Conservation (phyloP, 1,284 basidiomycete genomes). For the Trichosporon asahii region DNA sequence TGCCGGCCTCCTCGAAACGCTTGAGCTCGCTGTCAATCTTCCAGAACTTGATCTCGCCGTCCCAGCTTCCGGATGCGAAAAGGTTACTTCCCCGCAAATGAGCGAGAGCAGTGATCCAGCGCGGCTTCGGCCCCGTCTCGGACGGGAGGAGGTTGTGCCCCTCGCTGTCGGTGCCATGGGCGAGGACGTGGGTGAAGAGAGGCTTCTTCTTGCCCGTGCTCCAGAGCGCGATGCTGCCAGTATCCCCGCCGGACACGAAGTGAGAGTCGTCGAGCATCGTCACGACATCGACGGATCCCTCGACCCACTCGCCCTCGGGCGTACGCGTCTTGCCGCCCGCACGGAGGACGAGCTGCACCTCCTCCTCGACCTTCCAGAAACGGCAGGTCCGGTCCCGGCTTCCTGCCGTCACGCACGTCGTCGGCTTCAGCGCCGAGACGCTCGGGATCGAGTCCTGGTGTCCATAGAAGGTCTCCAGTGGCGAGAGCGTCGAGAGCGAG, state of each 20-base stretch:
- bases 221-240: slow-evolving; percentile 90
- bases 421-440: slow-evolving; percentile 75
- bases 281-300: slow-evolving; percentile 88
- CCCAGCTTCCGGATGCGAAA: slow-evolving; percentile 92
- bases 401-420: slow-evolving; percentile 82
- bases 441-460: slow-evolving; percentile 85
- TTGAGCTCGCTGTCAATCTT: slow-evolving; percentile 71
- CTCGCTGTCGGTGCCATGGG: slow-evolving; percentile 63
- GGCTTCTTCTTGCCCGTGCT: slow-evolving; percentile 94
- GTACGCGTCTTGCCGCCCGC: slow-evolving; percentile 70
- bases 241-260: slow-evolving; percentile 92
- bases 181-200: slow-evolving; percentile 73
- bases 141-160: slow-evolving; percentile 53
- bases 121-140: slow-evolving; percentile 71
- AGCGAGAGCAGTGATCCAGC: slow-evolving; percentile 86
- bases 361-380: slow-evolving; percentile 96
- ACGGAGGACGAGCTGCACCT: slow-evolving; percentile 91
- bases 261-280: slow-evolving; percentile 91
- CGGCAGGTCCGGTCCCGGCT: slow-evolving; percentile 86
- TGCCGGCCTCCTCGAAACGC: slow-evolving; percentile 61
- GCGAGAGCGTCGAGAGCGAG: slow-evolving; percentile 78
- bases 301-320: slow-evolving; percentile 55
- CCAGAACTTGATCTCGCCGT: slow-evolving; percentile 84
- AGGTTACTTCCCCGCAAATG: slow-evolving; percentile 83
- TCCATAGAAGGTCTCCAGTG: slow-evolving; percentile 95